Conservation (phyloP, 2,329 filamentous ascomycete species). For the Albophoma yamanashiensis region DNA sequence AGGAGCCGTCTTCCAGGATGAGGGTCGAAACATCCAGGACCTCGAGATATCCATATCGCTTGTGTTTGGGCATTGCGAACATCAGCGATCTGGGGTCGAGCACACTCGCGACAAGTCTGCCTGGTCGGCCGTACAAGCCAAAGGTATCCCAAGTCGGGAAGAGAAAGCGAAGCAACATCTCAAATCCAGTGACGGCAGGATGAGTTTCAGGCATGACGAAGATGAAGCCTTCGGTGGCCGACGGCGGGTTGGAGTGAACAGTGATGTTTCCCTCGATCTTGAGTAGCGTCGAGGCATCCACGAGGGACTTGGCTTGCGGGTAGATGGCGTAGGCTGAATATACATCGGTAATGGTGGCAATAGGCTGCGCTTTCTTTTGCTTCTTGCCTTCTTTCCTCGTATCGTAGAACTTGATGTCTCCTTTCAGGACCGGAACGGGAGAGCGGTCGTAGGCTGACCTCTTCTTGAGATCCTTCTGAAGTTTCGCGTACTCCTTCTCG, state of each 20-base stretch:
- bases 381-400: slow-evolving; percentile 64
- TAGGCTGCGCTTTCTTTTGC: slow-evolving; percentile 81
- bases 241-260: slow-evolving; percentile 69
- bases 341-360: slow-evolving; percentile 83
- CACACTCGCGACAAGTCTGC: slow-evolving; percentile 74
- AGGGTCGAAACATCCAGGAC: slow-evolving; percentile 73
- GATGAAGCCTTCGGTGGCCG: slow-evolving; percentile 81
- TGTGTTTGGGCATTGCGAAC: slow-evolving; percentile 92
- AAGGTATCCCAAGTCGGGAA: slow-evolving; percentile 95
- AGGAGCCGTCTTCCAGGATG: slow-evolving; percentile 68
- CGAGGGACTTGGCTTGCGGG: slow-evolving; percentile 84
- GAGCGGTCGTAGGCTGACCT: slow-evolving; percentile 73
- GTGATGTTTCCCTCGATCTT: slow-evolving; percentile 90
- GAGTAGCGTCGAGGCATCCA: slow-evolving; percentile 86
- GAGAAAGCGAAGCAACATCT: slow-evolving; percentile 86
- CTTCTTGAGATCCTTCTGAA: slow-evolving; percentile 74
- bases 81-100: slow-evolving; percentile 84
- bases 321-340: slow-evolving; percentile 94
- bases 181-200: slow-evolving; percentile 86
- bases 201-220: slow-evolving; percentile 96
- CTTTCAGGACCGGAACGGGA: slow-evolving; percentile 58
- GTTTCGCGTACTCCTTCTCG: slow-evolving; percentile 80
- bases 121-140: slow-evolving; percentile 80
- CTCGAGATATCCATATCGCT: slow-evolving; percentile 83
- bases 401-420: slow-evolving; percentile 92